These are phyloP conservation scores for Dactylellina leptospora DNA, from an alignment of 2,329 filamentous ascomycete species.

Conservation along the genomic window DNA sequence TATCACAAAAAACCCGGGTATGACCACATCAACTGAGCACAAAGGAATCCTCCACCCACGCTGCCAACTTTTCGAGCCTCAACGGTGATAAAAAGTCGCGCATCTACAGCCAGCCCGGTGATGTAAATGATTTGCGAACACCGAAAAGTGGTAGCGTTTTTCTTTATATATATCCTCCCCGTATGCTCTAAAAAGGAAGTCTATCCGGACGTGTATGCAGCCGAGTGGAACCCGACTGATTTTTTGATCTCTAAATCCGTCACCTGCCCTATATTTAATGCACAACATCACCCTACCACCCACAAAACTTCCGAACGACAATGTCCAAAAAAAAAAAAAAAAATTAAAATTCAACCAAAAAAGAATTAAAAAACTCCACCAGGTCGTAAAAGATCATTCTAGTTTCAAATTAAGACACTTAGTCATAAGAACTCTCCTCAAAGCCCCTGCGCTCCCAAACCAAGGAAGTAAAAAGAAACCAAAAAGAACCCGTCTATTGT, in stretches of 20 bases:
- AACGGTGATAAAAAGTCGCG: conserved; percentile 11
- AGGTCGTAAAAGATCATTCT: conserved; percentile 8
- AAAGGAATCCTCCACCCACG: background rate
- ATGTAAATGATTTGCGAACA: background rate
- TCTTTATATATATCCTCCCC: background rate
- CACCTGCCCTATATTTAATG: conserved; percentile 33
- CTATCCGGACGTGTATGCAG: background rate
- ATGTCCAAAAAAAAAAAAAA: conserved; percentile 5
- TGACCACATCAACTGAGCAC: conserved; percentile 45
- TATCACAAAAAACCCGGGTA: conserved; percentile 5
- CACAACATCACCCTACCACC: conserved; percentile 22
- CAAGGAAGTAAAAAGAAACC: no score
- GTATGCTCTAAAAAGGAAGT: background rate
- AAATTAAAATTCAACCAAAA: background rate
- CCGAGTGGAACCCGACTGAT: background rate
- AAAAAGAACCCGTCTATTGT: no score
- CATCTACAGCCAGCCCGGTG: conserved; percentile 4
- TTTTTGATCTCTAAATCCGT: conserved; percentile 4
- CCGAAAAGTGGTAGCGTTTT: no score
- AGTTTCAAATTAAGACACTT: conserved; percentile 45
- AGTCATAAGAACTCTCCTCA: conserved; percentile 30
- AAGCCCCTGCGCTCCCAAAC: conserved; percentile 17
- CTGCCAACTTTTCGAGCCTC: background rate
- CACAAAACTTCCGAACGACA: conserved; percentile 23
- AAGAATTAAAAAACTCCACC: background rate